Evolutionary conservation across 768 basidiomycete species (phyloP).

Genomic region (Stropharia rugosoannulata): DNA sequence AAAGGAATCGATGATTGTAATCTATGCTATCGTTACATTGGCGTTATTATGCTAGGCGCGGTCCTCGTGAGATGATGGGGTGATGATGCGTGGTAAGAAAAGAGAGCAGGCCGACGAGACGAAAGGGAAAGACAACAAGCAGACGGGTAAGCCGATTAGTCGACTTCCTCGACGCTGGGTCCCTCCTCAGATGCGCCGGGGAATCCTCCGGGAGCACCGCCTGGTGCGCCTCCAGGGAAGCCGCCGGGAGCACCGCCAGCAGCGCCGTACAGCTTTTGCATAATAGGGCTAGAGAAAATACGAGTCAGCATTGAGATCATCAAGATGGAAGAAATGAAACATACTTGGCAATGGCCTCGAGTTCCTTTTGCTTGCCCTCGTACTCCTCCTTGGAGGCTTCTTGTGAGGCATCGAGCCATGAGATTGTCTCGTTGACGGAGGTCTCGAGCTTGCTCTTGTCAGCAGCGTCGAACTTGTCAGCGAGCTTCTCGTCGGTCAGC

Average conservation of each 20-base stretch:
- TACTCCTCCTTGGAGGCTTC: conserved; percentile 95
- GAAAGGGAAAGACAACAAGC: conserved; percentile 4
- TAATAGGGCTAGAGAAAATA: conserved; percentile 42
- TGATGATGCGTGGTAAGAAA: conserved; percentile 9
- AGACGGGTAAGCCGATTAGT: conserved; percentile 36
- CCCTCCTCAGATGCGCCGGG: conserved; percentile 78
- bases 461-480: conserved; percentile 81
- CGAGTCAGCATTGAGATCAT: conserved; percentile 5
- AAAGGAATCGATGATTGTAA: conserved; percentile 16
- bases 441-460: conserved; percentile 85
- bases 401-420: conserved; percentile 84
- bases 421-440: conserved; percentile 80
- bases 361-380: conserved; percentile 89
- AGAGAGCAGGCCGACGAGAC: conserved; percentile 9
- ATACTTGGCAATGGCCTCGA: conserved; percentile 77
- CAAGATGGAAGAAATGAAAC: conserved; percentile 8
- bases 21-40: conserved; percentile 23
- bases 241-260: conserved; percentile 60
- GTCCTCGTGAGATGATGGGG: conserved; percentile 21
- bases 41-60: conserved; percentile 22
- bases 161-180: conserved; percentile 90
- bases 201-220: conserved; percentile 62
- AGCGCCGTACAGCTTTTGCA: conserved; percentile 75
- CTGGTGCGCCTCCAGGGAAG: conserved; percentile 52
- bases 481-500: conserved; percentile 79